A percentile compares a stretch with the other conserved stretches of the same genome.
Evolutionary conservation across 208 protist species (phyloP).

Genomic region (Leishmania aethiopica): DNA sequence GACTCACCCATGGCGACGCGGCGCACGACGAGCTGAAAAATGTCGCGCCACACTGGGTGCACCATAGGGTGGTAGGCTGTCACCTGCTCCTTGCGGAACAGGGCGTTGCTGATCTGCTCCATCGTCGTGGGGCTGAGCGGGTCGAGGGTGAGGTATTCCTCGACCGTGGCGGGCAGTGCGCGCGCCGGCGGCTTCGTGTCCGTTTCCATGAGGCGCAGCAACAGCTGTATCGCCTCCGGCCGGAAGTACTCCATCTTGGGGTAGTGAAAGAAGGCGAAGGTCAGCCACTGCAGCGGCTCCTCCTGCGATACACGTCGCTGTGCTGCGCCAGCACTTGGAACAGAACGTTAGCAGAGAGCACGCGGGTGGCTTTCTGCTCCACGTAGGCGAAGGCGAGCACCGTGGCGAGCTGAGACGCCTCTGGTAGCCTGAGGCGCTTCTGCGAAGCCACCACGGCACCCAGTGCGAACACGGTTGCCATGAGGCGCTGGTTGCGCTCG

Average conservation of each 20-base stretch:
- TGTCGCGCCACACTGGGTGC: conserved; percentile 88
- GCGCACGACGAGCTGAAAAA: conserved; percentile 68
- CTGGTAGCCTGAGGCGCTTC: conserved; percentile 36
- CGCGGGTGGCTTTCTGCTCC: conserved; percentile 82
- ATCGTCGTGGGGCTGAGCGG: conserved; percentile 72
- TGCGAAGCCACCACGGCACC: conserved; percentile 51
- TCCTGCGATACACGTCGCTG: conserved; percentile 34
- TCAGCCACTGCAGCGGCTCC: conserved; percentile 68
- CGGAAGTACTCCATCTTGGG: conserved; percentile 90
- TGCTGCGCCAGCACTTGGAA: conserved; percentile 56
- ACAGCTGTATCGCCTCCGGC: conserved; percentile 82
- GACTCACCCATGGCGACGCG: conserved; percentile 82
- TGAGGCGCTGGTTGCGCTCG: conserved; percentile 87
- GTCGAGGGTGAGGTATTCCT: conserved; percentile 57
- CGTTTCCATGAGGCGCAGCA: conserved; percentile 70
- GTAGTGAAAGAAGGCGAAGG: conserved; percentile 88
- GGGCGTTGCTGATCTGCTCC: conserved; percentile 82
- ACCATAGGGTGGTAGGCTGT: conserved; percentile 85
- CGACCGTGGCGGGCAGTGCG: conserved; percentile 45
- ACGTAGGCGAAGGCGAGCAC: conserved; percentile 86
- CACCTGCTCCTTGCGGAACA: conserved; percentile 90
- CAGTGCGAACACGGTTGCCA: conserved; percentile 78
- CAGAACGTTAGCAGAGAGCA: conserved; percentile 74
- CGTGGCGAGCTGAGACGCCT: conserved; percentile 45
- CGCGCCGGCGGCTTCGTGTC: conserved; percentile 26